phyloP scores from a whole-genome alignment of 2,329 filamentous ascomycete genomes.

The Claviceps pusilla region DNA sequence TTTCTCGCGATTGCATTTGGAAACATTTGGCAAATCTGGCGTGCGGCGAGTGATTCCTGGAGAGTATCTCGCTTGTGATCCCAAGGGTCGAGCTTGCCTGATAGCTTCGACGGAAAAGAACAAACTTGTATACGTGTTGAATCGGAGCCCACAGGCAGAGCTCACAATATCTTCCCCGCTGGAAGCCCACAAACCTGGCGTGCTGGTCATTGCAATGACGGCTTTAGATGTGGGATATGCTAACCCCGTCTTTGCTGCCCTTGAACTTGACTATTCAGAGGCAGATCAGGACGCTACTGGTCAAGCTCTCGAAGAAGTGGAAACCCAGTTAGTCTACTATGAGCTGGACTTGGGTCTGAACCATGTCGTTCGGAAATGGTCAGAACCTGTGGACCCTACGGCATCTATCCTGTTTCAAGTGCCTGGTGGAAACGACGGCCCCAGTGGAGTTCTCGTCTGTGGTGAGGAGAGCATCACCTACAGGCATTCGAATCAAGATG shows the following conservation, averaged over 20 bases:
- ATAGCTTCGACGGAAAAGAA: conserved; percentile 96
- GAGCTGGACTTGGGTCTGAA: conserved; percentile 93
- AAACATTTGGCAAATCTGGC: conserved; percentile 97
- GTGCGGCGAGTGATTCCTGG: conserved; percentile 86
- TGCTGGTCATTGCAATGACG: conserved; percentile 74
- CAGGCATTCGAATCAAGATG: conserved; percentile 85
- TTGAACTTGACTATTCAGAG: conserved; percentile 88
- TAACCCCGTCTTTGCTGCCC: conserved; percentile 86
- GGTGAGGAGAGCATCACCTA: conserved; percentile 92
- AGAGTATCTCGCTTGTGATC: conserved; percentile 89
- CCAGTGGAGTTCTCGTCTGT: conserved; percentile 88
- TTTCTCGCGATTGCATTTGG: conserved; percentile 79
- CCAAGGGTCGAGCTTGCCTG: conserved; percentile 87
- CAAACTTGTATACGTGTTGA: conserved; percentile 96
- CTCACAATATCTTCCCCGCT: conserved; percentile 93
- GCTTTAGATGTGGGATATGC: conserved; percentile 92
- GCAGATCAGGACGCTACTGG: conserved; percentile 83
- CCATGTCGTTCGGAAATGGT: conserved; percentile 94
- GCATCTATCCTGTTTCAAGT: conserved; percentile 89
- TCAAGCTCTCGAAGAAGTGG: conserved; percentile 62
- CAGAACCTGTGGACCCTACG: conserved; percentile 79
- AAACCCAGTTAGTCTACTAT: conserved; percentile 91
- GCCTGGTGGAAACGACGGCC: conserved; percentile 82
- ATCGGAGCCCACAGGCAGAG: conserved; percentile 85
- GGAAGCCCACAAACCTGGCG: conserved; percentile 87